Percentiles rank a stretch among this genome's conserved stretches.
phyloP scores from a whole-genome alignment of 306 rosid genomes.

The Aeschynomene evenia region DNA sequence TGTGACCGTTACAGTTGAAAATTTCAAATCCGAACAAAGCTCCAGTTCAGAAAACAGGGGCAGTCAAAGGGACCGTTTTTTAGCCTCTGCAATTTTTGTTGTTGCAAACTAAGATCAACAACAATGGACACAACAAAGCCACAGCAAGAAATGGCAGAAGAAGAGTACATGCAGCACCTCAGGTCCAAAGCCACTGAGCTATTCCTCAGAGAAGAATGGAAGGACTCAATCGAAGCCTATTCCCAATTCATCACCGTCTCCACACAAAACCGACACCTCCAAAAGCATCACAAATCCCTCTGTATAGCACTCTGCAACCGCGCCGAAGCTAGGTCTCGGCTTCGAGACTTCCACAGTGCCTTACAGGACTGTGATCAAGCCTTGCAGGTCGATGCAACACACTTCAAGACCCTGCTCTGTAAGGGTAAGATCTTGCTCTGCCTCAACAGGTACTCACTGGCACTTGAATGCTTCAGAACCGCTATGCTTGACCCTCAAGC shows the following conservation, averaged over 20 bases:
- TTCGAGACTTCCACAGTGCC: conserved; percentile 50
- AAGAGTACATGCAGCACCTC: conserved; percentile 53
- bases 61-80: not conserved
- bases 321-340: conserved; percentile 68
- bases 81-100: not conserved
- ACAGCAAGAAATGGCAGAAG: conserved; percentile 45
- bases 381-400: conserved; percentile 54
- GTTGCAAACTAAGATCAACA: too few species aligned
- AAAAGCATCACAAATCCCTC: conserved; percentile 62
- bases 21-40: not conserved
- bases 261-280: conserved; percentile 29
- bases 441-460: conserved; percentile 60
- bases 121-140: not conserved
- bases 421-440: conserved; percentile 79
- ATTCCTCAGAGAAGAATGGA: conserved; percentile 86
- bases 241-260: conserved; percentile 59
- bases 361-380: conserved; percentile 71
- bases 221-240: conserved; percentile 49
- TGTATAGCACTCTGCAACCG: conserved; percentile 74
- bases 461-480: conserved; percentile 54
- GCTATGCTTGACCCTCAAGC: conserved; percentile 57
- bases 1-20: not conserved
- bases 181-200: conserved; percentile 87
- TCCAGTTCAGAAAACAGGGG: too few species aligned
- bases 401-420: conserved; percentile 78